These are phyloP conservation scores for Telfairia occidentalis DNA, from an alignment of 331 rosid genomes.

Conservation along the genomic window DNA sequence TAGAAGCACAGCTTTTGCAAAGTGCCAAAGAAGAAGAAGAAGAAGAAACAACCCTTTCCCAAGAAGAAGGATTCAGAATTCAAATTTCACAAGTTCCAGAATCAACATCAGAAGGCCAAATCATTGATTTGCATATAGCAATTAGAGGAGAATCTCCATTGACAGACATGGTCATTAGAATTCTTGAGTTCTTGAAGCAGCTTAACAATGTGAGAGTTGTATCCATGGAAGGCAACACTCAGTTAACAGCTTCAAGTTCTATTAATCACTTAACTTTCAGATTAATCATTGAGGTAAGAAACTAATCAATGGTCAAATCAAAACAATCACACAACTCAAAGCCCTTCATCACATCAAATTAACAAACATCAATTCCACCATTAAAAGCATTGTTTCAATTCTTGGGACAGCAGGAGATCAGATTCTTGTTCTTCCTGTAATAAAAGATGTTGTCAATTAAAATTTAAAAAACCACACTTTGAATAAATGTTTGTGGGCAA, in stretches of 20 bases:
- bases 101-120: constrained; percentile 35
- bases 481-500: not conserved
- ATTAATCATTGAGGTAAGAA: constrained; percentile 62
- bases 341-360: not conserved
- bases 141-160: constrained; percentile 31
- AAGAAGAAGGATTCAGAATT: constrained; percentile 34
- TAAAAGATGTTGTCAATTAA: not conserved
- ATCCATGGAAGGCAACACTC: constrained; percentile 50
- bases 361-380: not conserved
- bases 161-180: constrained; percentile 32
- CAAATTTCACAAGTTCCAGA: constrained; percentile 31
- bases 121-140: constrained; percentile 44
- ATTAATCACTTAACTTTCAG: constrained; percentile 40
- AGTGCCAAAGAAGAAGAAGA: not conserved
- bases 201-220: constrained; percentile 28
- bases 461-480: not conserved
- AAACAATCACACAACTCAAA: not conserved
- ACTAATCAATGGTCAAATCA: not conserved
- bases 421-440: not conserved
- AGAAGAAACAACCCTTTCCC: not conserved
- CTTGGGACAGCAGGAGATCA: not conserved
- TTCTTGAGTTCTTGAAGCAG: constrained; percentile 61
- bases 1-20: constrained; percentile 28
- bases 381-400: not conserved
- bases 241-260: constrained; percentile 22